Percentiles rank a stretch among this genome's conserved stretches.
Evolutionary conservation across 768 basidiomycete species (phyloP).

Genomic region (Cyathus striatus): DNA sequence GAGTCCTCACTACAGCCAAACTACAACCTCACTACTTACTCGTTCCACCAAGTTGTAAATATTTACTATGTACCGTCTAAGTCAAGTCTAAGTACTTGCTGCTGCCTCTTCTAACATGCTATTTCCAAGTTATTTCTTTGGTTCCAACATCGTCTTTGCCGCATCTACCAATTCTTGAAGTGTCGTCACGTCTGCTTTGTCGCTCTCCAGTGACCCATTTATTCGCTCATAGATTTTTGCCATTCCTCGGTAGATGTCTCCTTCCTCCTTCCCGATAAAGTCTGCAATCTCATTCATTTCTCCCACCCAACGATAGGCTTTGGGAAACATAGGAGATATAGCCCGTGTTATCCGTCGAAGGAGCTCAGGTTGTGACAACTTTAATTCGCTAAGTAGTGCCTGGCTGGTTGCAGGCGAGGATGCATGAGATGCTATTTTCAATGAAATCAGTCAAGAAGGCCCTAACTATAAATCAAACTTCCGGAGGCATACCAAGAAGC

Average conservation of each 20-base stretch:
- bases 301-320: slow-evolving; percentile 57
- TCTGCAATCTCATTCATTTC: slow-evolving; percentile 62
- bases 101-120: no score
- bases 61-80: no score
- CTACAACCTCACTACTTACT: no score
- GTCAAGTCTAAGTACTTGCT: no score
- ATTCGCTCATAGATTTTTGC: slow-evolving; percentile 40
- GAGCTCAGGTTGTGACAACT: slow-evolving; percentile 37
- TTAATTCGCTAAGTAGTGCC: slow-evolving; percentile 46
- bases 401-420: slow-evolving; percentile 59
- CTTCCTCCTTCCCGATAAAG: slow-evolving; percentile 44
- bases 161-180: slow-evolving; percentile 39
- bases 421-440: slow-evolving; percentile 39
- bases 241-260: slow-evolving; percentile 42
- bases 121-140: slow-evolving; percentile 2
- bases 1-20: no score
- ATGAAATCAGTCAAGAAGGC: no score
- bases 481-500: slow-evolving; percentile 45
- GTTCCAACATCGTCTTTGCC: slow-evolving; percentile 24
- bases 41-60: no score
- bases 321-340: slow-evolving; percentile 51
- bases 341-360: slow-evolving; percentile 31
- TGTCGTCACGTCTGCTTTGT: slow-evolving; percentile 31
- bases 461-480: no score
- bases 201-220: slow-evolving; percentile 30